Evolutionary conservation across 2,329 filamentous ascomycete species (phyloP).

Genomic region (Trichoderma polysporum): DNA sequence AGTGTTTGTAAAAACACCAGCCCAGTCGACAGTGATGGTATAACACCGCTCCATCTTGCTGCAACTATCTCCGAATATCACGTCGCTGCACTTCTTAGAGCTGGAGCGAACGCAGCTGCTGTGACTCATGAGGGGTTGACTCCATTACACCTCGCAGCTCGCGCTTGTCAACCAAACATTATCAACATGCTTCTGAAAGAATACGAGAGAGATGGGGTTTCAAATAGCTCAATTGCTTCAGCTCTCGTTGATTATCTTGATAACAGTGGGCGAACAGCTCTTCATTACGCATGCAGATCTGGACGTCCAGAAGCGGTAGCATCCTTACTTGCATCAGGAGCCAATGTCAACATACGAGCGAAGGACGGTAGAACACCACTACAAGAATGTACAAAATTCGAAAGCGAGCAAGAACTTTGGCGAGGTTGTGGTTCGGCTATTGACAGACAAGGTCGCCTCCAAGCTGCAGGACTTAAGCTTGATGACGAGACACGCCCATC

Average conservation of each 20-base stretch:
- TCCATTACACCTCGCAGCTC: constrained; percentile 40
- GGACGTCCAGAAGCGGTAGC: constrained; percentile 25
- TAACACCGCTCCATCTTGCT: constrained; percentile 29
- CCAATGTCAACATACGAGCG: not conserved
- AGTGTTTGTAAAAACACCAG: constrained; percentile 15
- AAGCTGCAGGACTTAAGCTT: not conserved
- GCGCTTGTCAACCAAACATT: constrained; percentile 33
- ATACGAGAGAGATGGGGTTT: not conserved
- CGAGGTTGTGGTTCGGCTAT: not conserved
- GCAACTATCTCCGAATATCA: constrained; percentile 25
- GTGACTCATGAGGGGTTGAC: constrained; percentile 35
- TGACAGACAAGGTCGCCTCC: not conserved
- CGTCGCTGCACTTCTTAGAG: constrained; percentile 32
- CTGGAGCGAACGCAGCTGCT: constrained; percentile 35
- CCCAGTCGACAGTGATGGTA: constrained; percentile 15
- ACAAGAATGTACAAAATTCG: constrained; percentile 20
- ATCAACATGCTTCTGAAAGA: constrained; percentile 29
- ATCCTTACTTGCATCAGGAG: constrained; percentile 26
- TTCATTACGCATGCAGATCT: constrained; percentile 28
- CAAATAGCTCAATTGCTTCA: not conserved
- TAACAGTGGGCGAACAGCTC: constrained; percentile 19
- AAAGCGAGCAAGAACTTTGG: constrained; percentile 4
- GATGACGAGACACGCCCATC: not conserved
- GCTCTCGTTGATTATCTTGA: not conserved
- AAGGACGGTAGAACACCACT: not conserved